These are phyloP conservation scores for Paraphaeosphaeria minitans DNA, from an alignment of 2,329 filamentous ascomycete species.

Conservation along the genomic window DNA sequence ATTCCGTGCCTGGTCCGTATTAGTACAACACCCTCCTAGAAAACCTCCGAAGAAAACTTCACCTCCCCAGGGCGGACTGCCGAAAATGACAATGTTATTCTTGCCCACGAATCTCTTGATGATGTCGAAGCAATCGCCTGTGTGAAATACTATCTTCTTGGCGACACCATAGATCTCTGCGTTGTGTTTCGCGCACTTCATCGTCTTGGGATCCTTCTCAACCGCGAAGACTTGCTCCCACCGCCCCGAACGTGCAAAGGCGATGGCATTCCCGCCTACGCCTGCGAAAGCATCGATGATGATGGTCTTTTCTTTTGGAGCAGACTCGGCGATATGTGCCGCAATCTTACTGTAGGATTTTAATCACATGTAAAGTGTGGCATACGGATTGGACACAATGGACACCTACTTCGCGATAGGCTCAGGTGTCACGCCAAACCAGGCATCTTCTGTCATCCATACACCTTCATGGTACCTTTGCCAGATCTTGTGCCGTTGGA, in stretches of 20 bases:
- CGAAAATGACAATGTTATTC: constrained; percentile 67
- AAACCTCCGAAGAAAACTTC: constrained; percentile 25
- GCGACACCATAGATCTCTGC: constrained; percentile 81
- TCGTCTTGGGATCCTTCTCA: constrained; percentile 78
- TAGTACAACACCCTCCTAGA: constrained; percentile 3
- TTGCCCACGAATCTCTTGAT: constrained; percentile 60
- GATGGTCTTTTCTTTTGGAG: constrained; percentile 62
- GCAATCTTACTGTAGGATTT: constrained; percentile 68
- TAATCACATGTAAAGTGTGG: constrained; percentile 4
- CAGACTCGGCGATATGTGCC: constrained; percentile 65
- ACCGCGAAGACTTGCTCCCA: constrained; percentile 88
- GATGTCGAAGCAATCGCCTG: constrained; percentile 83
- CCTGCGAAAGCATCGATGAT: constrained; percentile 91
- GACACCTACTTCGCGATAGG: constrained; percentile 74
- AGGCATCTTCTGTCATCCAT: constrained; percentile 88
- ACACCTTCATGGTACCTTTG: constrained; percentile 85
- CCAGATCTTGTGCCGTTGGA: constrained; percentile 87
- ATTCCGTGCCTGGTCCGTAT: constrained; percentile 61
- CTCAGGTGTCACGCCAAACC: constrained; percentile 97
- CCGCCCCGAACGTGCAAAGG: constrained; percentile 80
- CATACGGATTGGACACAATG: constrained; percentile 42
- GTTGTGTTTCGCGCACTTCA: constrained; percentile 92
- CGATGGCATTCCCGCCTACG: constrained; percentile 90
- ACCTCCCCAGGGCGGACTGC: constrained; percentile 77
- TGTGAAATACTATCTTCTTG: constrained; percentile 81